Conservation (phyloP, 495 filamentous ascomycete genomes). For the Penicillium pancosmium region DNA sequence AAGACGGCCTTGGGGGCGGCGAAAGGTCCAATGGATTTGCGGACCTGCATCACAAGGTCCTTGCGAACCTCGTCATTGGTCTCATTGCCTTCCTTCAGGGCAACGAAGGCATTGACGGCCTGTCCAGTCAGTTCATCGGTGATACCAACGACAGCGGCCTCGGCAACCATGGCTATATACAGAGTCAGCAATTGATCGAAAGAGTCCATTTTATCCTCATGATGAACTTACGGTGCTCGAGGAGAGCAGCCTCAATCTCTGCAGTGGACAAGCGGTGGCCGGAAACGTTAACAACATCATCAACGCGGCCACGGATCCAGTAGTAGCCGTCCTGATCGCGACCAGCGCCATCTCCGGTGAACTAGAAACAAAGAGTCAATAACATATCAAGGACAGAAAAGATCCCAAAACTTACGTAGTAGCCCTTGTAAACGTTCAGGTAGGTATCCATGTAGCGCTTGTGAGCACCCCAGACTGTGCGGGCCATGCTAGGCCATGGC, state of each 20-base stretch:
- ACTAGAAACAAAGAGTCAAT: constrained; percentile 58
- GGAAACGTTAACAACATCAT: constrained; percentile 97
- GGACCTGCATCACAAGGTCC: constrained; percentile 90
- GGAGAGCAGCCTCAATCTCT: constrained; percentile 94
- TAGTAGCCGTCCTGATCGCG: constrained; percentile 99
- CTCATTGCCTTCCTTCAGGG: constrained; percentile 86
- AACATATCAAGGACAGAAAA: constrained; percentile 1
- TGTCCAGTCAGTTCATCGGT: constrained; percentile 93
- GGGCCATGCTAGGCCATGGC: constrained; percentile 98
- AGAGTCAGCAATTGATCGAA: not conserved
- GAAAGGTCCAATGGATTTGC: constrained; percentile 96
- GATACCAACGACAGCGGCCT: constrained; percentile 95
- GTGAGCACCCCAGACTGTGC: constrained; percentile 97
- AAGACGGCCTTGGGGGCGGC: constrained; percentile 93
- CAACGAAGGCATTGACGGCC: constrained; percentile 95
- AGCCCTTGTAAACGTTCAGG: constrained; percentile 95
- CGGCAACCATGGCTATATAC: constrained; percentile 62
- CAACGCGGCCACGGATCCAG: constrained; percentile 98
- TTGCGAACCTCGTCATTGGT: constrained; percentile 81
- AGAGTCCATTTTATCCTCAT: constrained; percentile 16
- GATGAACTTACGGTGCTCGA: constrained; percentile 74
- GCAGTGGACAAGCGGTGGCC: constrained; percentile 96
- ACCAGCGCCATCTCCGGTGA: constrained; percentile 96
- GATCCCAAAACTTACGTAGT: constrained; percentile 72
- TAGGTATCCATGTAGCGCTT: constrained; percentile 99